Evolutionary conservation across 345 rosid species (phyloP).

Genomic region (Dovyalis caffra): DNA sequence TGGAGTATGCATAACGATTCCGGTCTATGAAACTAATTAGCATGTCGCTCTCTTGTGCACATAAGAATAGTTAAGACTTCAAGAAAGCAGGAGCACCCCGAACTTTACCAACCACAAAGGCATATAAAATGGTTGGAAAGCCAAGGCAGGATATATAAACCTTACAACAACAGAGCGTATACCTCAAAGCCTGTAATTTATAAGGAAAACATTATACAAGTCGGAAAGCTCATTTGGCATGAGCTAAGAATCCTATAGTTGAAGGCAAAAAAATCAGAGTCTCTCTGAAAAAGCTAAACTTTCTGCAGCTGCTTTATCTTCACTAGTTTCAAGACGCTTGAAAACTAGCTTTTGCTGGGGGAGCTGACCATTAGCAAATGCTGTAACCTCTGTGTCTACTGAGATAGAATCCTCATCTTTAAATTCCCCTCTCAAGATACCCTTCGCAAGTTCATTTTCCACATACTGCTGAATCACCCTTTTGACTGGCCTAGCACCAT

Average conservation of each 20-base stretch:
- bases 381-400: slow-evolving; percentile 72
- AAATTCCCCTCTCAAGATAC: slow-evolving; percentile 86
- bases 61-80: no score
- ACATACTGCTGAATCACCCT: slow-evolving; percentile 92
- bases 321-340: slow-evolving; percentile 39
- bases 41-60: background rate
- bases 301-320: slow-evolving; percentile 32
- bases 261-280: slow-evolving; percentile 8
- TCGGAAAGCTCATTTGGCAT: background rate
- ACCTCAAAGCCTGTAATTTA: background rate
- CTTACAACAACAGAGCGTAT: background rate
- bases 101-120: background rate
- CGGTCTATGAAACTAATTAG: background rate
- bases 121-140: background rate
- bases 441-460: slow-evolving; percentile 95
- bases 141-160: background rate
- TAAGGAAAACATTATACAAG: slow-evolving; percentile 3
- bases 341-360: slow-evolving; percentile 88
- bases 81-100: background rate
- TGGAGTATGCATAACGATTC: background rate
- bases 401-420: slow-evolving; percentile 71
- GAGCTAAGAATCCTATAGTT: background rate
- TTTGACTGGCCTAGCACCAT: slow-evolving; percentile 97
- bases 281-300: slow-evolving; percentile 34
- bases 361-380: slow-evolving; percentile 67